Percentiles rank a stretch among this genome's conserved stretches.
These are phyloP conservation scores for Suillus fuscotomentosus DNA, from an alignment of 768 basidiomycete species.

Conservation along the genomic window DNA sequence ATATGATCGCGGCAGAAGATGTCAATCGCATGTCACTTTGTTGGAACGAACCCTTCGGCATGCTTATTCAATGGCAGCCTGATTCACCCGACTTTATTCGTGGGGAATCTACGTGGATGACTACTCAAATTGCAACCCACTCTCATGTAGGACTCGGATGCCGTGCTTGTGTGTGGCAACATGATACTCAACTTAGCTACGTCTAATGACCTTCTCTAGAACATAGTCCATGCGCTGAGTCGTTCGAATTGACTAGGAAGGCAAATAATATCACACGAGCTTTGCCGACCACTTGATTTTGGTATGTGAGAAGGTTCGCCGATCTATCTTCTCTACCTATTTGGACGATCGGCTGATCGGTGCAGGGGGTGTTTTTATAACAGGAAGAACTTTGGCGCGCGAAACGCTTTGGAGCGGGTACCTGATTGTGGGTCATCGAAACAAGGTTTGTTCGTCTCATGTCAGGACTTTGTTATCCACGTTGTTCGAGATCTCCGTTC, in stretches of 20 bases:
- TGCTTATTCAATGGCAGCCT: background rate
- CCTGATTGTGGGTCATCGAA: conserved; percentile 22
- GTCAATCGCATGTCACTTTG: background rate
- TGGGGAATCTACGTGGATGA: background rate
- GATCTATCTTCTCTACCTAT: conserved; percentile 15
- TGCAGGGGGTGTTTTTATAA: conserved; percentile 11
- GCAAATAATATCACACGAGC: conserved; percentile 16
- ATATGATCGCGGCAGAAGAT: background rate
- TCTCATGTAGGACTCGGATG: background rate
- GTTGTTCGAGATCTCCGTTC: conserved; percentile 22
- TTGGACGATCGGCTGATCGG: conserved; percentile 14
- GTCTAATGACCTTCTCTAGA: background rate
- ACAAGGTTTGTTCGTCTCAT: conserved; percentile 30
- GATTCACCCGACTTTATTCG: background rate
- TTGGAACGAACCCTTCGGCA: background rate
- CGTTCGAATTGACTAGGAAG: background rate
- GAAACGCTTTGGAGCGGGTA: conserved; percentile 18
- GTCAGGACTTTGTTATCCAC: conserved; percentile 27
- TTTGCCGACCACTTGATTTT: conserved; percentile 11
- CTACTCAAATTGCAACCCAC: no score
- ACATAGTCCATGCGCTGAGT: background rate
- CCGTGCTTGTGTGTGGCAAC: background rate
- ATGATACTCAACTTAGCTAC: background rate
- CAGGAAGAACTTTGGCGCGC: conserved; percentile 16
- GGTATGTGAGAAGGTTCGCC: conserved; percentile 21